Evolutionary conservation across 805 yeast genomes (phyloP).

Genomic region (Candida sanyiensis): DNA sequence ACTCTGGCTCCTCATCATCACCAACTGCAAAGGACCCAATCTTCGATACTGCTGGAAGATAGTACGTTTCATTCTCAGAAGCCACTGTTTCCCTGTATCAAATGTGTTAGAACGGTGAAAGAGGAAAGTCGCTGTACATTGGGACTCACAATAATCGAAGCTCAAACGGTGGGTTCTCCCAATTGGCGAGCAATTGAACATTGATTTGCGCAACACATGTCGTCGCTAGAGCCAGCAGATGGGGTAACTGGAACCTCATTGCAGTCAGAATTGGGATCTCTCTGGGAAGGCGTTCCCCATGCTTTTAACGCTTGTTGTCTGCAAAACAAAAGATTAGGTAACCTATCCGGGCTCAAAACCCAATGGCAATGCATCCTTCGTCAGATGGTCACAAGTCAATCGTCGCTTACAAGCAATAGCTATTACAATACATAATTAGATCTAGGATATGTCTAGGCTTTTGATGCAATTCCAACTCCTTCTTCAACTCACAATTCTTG

Average conservation of each 20-base stretch:
- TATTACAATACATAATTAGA: neutral
- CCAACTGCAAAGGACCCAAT: slow-evolving; percentile 13
- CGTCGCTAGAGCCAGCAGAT: neutral
- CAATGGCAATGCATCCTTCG: too few relatives aligned
- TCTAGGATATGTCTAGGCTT: neutral
- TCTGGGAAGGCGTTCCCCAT: too few relatives aligned
- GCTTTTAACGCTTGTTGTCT: too few relatives aligned
- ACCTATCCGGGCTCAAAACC: neutral
- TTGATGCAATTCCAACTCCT: neutral
- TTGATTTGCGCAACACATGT: slow-evolving; percentile 14
- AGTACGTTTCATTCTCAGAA: slow-evolving; percentile 22
- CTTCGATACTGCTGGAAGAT: slow-evolving; percentile 8
- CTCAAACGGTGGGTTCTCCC: slow-evolving; percentile 26
- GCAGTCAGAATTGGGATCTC: too few relatives aligned
- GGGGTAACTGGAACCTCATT: neutral
- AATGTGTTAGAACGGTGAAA: too few relatives aligned
- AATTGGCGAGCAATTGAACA: slow-evolving; percentile 22
- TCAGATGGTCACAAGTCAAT: too few relatives aligned
- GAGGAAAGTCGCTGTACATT: too few relatives aligned
- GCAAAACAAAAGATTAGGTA: neutral
- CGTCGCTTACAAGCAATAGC: neutral
- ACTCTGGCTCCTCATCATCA: slow-evolving; percentile 5
- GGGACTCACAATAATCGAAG: slow-evolving; percentile 25
- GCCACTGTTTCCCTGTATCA: slow-evolving; percentile 19
- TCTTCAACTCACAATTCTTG: slow-evolving; percentile 21